Conservation (phyloP, 257 asterid species). For the Plantago elongata region DNA sequence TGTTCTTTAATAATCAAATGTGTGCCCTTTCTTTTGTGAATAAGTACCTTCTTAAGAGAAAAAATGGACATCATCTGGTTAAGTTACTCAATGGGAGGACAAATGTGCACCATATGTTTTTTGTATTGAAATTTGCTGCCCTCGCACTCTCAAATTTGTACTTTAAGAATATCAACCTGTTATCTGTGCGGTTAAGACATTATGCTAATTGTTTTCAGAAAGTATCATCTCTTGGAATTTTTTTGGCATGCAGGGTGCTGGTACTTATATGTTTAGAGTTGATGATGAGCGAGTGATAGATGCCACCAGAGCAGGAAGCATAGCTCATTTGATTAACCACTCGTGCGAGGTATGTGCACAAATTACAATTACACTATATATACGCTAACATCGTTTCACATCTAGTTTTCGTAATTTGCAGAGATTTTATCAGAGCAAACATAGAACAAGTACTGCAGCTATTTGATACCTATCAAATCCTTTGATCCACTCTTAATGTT, state of each 20-base stretch:
- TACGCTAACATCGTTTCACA: background rate
- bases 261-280: constrained; percentile 95
- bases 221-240: constrained; percentile 15
- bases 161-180: background rate
- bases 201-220: constrained; percentile 14
- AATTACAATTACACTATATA: background rate
- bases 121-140: no score
- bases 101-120: no score
- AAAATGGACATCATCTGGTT: constrained; percentile 4
- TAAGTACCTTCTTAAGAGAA: constrained; percentile 8
- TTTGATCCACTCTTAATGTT: background rate
- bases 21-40: no score
- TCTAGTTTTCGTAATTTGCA: background rate
- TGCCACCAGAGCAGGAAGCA: constrained; percentile 98
- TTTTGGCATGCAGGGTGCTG: constrained; percentile 78
- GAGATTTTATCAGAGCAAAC: background rate
- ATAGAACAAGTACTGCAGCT: no score
- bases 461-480: background rate
- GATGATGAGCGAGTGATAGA: constrained; percentile 89
- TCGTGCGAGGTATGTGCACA: constrained; percentile 79
- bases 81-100: background rate
- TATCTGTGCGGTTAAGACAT: constrained; percentile 3
- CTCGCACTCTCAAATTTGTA: background rate
- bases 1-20: no score
- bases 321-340: constrained; percentile 95